A percentile compares a stretch with the other conserved stretches of the same genome.
Conservation (phyloP, 2,329 filamentous ascomycete species). For the Phialophora tarda region DNA sequence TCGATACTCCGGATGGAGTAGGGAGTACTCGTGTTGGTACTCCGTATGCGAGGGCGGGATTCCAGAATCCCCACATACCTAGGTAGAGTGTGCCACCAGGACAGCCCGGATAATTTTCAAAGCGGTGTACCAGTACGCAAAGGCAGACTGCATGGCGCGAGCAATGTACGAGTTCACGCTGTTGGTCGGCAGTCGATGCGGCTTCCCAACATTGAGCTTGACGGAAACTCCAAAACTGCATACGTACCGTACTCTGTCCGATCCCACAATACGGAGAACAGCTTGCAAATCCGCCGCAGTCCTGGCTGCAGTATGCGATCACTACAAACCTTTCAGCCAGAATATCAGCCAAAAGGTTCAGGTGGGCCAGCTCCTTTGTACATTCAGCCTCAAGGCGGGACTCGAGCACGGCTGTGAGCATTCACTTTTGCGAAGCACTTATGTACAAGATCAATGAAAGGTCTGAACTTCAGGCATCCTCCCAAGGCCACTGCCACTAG, state of each 20-base stretch:
- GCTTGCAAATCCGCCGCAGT: no score
- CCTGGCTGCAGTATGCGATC: no score
- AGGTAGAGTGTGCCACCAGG: background rate
- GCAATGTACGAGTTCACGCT: no score
- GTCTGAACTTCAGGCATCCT: conserved; percentile 56
- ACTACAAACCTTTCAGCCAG: background rate
- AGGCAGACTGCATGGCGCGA: no score
- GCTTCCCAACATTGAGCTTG: no score
- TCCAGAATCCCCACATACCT: background rate
- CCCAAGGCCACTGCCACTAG: conserved; percentile 47
- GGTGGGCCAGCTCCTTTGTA: background rate
- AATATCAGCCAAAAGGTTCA: background rate
- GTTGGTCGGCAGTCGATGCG: no score
- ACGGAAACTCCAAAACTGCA: no score
- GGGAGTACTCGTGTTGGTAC: background rate
- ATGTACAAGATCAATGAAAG: conserved; percentile 43
- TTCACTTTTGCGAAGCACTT: background rate
- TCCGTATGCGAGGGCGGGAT: background rate
- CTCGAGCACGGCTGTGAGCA: background rate
- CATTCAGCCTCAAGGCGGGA: background rate
- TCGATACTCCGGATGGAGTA: no score
- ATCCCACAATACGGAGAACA: no score
- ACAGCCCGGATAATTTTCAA: background rate
- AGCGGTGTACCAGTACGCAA: background rate
- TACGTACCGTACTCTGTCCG: no score